Conservation (phyloP, 78 protist species). For the Dictyostelium discoideum region dicty_2.7 NC_007089.4:1512001-1512500, state of each 20-base stretch:
- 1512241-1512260: constrained; percentile 75
- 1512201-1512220: constrained; percentile 26
- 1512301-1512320: constrained; percentile 70
- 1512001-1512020: constrained; percentile 48
- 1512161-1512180: constrained; percentile 37
- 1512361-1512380: constrained; percentile 1
- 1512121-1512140: constrained; percentile 8
- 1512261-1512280: constrained; percentile 57
- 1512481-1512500: constrained; percentile 13
- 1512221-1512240: constrained; percentile 80
- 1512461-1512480: background rate
- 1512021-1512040: constrained; percentile 66
- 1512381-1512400: background rate
- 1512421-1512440: background rate
- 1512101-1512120: constrained; percentile 36
- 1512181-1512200: constrained; percentile 45
- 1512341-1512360: constrained; percentile 74
- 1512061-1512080: constrained; percentile 63
- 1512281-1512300: constrained; percentile 76
- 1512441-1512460: background rate
- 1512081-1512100: constrained; percentile 66
- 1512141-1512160: constrained; percentile 63
- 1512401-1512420: background rate
- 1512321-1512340: constrained; percentile 72
- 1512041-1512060: constrained; percentile 71